Evolutionary conservation across 192 early-diverging fungal species (phyloP).

Genomic region (Coemansia sp.): DNA sequence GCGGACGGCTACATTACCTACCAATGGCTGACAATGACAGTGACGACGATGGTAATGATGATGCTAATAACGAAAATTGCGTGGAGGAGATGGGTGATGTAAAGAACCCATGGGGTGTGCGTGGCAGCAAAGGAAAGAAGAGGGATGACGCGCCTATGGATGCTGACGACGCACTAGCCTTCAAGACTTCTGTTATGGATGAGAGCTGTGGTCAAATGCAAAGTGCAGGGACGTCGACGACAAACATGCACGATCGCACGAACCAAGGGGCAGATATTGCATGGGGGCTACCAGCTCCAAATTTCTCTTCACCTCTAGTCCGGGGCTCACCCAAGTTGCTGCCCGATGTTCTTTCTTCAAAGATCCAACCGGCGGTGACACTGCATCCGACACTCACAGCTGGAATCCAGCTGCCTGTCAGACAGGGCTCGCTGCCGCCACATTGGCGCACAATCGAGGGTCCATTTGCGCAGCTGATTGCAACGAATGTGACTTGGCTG

Average conservation of each 20-base stretch:
- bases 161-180: not conserved
- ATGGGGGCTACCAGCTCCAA: constrained; percentile 47
- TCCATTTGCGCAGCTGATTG: constrained; percentile 55
- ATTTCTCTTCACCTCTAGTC: constrained; percentile 45
- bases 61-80: not conserved
- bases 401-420: constrained; percentile 40
- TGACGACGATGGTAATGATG: not conserved
- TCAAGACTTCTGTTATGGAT: not conserved
- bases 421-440: constrained; percentile 35
- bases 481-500: constrained; percentile 65
- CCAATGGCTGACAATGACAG: constrained; percentile 31
- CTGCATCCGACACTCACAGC: constrained; percentile 49
- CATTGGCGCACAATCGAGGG: constrained; percentile 57
- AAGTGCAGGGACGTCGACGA: constrained; percentile 17
- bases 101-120: not conserved
- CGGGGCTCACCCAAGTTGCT: constrained; percentile 40
- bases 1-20: constrained; percentile 59
- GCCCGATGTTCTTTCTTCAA: constrained; percentile 11
- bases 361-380: constrained; percentile 41
- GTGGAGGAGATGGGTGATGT: not conserved
- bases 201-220: not conserved
- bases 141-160: not conserved
- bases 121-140: not conserved
- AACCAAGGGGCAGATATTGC: constrained; percentile 45
- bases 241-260: constrained; percentile 26